These are phyloP conservation scores for Salix viminalis DNA, from an alignment of 345 rosid species.

Conservation along the genomic window DNA sequence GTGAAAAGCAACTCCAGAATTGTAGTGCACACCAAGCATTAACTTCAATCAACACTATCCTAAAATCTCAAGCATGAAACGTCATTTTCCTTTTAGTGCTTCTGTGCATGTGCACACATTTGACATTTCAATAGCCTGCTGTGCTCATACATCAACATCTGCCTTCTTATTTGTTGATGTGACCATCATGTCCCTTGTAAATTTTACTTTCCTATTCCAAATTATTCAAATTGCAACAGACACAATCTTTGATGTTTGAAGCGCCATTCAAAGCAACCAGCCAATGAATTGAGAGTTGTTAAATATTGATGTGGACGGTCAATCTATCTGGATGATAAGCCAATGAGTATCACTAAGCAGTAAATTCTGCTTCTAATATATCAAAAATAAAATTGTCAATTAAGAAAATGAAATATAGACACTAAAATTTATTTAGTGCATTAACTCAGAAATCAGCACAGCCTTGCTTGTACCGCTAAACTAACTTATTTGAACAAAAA, in stretches of 20 bases:
- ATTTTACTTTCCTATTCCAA: neutral
- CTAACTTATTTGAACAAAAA: neutral
- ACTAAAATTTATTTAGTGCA: neutral
- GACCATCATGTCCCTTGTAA: neutral
- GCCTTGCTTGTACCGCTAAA: neutral
- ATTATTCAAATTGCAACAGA: neutral
- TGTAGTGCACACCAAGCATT: slow-evolving; percentile 2
- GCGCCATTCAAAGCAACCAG: neutral
- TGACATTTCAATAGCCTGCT: neutral
- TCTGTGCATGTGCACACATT: neutral
- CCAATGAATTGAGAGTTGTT: neutral
- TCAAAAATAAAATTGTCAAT: neutral
- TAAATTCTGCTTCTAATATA: neutral
- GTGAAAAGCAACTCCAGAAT: neutral
- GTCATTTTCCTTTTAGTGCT: neutral
- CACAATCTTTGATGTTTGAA: neutral
- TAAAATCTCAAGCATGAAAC: neutral
- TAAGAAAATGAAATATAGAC: neutral
- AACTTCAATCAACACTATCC: neutral
- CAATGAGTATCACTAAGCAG: neutral
- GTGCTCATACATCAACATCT: neutral
- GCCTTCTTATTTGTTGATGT: neutral
- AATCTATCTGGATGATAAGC: neutral
- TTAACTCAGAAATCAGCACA: neutral
- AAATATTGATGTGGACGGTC: neutral